Conservation (phyloP, 2,329 filamentous ascomycete genomes). For the Akanthomyces uredinophilus region DNA sequence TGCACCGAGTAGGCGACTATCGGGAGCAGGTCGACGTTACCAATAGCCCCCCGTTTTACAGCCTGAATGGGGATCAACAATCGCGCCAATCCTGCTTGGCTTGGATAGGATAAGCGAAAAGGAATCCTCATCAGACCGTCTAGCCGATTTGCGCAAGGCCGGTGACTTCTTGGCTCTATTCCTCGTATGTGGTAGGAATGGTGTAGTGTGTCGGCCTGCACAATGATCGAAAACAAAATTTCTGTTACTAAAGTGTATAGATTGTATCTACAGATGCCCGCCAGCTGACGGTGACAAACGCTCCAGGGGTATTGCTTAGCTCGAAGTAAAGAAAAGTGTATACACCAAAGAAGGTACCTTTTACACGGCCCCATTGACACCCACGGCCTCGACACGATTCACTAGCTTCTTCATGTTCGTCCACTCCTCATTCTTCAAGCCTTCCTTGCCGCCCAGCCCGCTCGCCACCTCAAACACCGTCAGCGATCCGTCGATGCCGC, state of each 20-base stretch:
- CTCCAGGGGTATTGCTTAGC: conserved; percentile 10
- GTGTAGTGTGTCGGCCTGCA: no score
- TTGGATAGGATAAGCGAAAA: not conserved
- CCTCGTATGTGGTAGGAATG: no score
- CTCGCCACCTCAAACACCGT: conserved; percentile 89
- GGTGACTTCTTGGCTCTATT: no score
- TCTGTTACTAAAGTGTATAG: not conserved
- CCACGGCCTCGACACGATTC: conserved; percentile 63
- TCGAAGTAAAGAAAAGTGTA: not conserved
- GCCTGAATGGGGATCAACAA: not conserved
- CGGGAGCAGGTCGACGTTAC: not conserved
- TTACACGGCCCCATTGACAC: conserved; percentile 43
- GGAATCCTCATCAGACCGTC: no score
- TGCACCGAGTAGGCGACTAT: no score
- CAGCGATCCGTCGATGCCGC: conserved; percentile 84
- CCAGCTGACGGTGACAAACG: conserved; percentile 5
- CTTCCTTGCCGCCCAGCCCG: conserved; percentile 79
- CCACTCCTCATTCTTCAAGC: conserved; percentile 84
- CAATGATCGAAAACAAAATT: no score
- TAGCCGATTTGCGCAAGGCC: no score
- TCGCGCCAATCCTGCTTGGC: not conserved
- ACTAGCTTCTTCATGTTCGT: conserved; percentile 86
- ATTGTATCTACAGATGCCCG: conserved; percentile 14
- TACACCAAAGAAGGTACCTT: not conserved
- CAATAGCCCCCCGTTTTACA: not conserved